Percentiles rank a stretch among this genome's conserved stretches.
Evolutionary conservation across 495 filamentous ascomycete genomes (phyloP).

Genomic region (Penicillium subrubescens): DNA sequence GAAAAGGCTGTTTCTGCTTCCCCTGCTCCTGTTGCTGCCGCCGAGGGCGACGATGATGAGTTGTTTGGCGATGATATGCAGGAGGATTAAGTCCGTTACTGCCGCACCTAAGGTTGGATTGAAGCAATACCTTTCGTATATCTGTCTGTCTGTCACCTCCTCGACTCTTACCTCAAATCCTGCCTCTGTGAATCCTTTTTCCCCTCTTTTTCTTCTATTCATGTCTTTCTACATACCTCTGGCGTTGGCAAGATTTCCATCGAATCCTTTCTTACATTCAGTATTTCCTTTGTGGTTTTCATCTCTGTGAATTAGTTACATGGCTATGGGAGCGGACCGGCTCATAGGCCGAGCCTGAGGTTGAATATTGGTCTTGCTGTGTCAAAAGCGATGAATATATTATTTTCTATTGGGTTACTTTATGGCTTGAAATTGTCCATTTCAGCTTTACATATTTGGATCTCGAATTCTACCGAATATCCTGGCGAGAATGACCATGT

Average conservation of each 20-base stretch:
- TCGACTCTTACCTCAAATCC: no score
- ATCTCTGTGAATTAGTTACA: not conserved
- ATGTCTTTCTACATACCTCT: slow-evolving; percentile 3
- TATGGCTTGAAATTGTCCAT: no score
- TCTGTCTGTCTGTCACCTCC: no score
- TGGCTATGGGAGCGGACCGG: not conserved
- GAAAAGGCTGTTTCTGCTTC: not conserved
- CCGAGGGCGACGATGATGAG: slow-evolving; percentile 19
- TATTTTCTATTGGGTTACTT: no score
- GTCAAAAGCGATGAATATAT: slow-evolving; percentile 4
- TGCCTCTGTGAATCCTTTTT: no score
- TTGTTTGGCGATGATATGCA: slow-evolving; percentile 36
- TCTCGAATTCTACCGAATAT: not conserved
- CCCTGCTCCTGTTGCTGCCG: not conserved
- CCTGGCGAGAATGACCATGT: not conserved
- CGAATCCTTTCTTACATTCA: not conserved
- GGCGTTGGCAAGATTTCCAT: slow-evolving; percentile 6
- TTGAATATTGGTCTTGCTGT: not conserved
- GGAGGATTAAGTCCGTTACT: slow-evolving; percentile 14
- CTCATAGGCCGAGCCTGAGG: not conserved
- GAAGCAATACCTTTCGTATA: not conserved
- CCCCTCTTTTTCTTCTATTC: not conserved
- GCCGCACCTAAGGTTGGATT: not conserved
- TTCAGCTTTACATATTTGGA: no score
- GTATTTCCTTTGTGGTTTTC: not conserved